Conservation (phyloP, 1,284 basidiomycete species). For the Ustilago tritici region DNA sequence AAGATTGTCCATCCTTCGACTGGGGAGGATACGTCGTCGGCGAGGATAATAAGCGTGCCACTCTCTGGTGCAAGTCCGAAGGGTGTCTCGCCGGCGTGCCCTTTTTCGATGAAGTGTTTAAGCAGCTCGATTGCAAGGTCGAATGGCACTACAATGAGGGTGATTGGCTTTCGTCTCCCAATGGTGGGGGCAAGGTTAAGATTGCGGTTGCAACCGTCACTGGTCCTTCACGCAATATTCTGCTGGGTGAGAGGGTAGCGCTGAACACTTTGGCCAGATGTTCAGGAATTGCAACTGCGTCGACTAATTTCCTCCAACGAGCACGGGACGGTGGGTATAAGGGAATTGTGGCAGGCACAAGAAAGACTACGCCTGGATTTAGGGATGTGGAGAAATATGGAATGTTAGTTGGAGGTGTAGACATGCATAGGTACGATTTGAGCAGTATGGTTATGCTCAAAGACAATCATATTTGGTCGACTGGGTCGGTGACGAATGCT, state of each 20-base stretch:
- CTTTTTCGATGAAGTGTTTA: constrained; percentile 94
- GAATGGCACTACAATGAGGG: constrained; percentile 93
- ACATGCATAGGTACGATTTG: constrained; percentile 94
- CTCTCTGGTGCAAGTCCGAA: constrained; percentile 84
- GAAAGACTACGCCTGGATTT: constrained; percentile 98
- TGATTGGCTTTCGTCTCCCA: constrained; percentile 71
- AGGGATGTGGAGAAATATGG: constrained; percentile 98
- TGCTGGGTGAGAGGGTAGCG: constrained; percentile 94
- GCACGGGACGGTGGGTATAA: constrained; percentile 83
- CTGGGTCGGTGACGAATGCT: constrained; percentile 89
- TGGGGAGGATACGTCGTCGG: constrained; percentile 98
- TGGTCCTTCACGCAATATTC: constrained; percentile 86
- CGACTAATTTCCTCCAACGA: constrained; percentile 82
- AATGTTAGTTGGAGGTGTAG: constrained; percentile 97
- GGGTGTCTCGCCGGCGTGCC: constrained; percentile 94
- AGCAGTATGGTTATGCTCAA: constrained; percentile 99
- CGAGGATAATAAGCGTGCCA: constrained; percentile 85
- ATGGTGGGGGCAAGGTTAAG: constrained; percentile 73
- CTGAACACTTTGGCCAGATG: constrained; percentile 94
- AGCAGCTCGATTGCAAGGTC: constrained; percentile 88
- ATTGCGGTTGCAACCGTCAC: constrained; percentile 83
- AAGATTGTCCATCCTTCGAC: constrained; percentile 96
- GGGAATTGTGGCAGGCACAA: constrained; percentile 91
- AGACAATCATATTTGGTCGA: constrained; percentile 99
- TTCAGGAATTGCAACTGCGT: constrained; percentile 96